These are phyloP conservation scores for Ogataea minuta DNA, from an alignment of 805 yeast genomes.

Conservation along the genomic window DNA sequence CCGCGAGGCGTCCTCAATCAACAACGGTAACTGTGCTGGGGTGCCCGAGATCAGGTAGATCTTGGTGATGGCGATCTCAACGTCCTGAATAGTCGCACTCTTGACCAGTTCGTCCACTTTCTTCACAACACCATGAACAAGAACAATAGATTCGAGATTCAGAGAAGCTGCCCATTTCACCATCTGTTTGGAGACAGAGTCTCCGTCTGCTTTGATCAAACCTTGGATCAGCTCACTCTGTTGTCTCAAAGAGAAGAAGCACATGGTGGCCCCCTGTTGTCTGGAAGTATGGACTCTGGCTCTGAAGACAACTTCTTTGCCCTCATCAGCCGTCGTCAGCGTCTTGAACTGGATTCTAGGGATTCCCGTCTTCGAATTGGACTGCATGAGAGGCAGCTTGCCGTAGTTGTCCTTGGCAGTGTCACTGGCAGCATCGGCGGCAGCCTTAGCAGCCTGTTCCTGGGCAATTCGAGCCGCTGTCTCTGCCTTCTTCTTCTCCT, in stretches of 20 bases:
- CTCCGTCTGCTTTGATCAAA: conserved; percentile 69
- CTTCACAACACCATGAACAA: conserved; percentile 80
- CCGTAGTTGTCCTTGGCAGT: conserved; percentile 89
- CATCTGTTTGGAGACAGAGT: conserved; percentile 84
- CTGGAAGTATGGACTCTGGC: conserved; percentile 93
- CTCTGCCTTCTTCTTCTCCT: conserved; percentile 89
- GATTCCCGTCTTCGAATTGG: conserved; percentile 61
- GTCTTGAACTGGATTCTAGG: conserved; percentile 57
- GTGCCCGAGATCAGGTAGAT: conserved; percentile 80
- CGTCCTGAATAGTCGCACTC: conserved; percentile 88
- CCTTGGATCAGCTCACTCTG: conserved; percentile 82
- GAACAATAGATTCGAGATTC: conserved; percentile 85
- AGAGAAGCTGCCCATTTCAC: conserved; percentile 92
- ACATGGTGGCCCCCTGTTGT: conserved; percentile 94
- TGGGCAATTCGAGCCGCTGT: conserved; percentile 83
- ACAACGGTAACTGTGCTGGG: conserved; percentile 88
- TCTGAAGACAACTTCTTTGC: conserved; percentile 77
- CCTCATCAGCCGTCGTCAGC: conserved; percentile 63
- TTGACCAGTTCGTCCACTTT: conserved; percentile 86
- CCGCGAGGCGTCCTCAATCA: conserved; percentile 95
- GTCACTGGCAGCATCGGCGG: conserved; percentile 71
- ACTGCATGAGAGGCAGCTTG: conserved; percentile 81
- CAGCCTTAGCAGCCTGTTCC: conserved; percentile 79
- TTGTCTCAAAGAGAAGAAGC: conserved; percentile 89
- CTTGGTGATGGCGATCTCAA: conserved; percentile 76